phyloP scores from a whole-genome alignment of 169 alveolate genomes.

The Cryptosporidium ubiquitum region DNA sequence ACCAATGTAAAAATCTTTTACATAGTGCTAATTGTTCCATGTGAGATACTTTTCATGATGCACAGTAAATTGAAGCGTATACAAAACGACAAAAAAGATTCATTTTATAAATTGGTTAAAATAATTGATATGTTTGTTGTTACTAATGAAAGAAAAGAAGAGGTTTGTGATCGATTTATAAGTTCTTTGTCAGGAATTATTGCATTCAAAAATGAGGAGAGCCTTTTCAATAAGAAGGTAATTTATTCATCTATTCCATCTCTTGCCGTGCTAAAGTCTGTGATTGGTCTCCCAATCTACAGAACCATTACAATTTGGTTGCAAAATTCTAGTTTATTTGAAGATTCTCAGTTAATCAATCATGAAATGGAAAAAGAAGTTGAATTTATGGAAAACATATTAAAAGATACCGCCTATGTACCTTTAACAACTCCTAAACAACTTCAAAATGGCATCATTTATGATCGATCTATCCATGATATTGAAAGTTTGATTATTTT shows the following conservation, averaged over 20 bases:
- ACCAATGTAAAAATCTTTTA: conserved; percentile 33
- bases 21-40: conserved; percentile 30
- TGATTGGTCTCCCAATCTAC: conserved; percentile 54
- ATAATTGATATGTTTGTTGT: conserved; percentile 64
- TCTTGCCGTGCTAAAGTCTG: conserved; percentile 18
- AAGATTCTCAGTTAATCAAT: not conserved
- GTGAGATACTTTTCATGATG: conserved; percentile 41
- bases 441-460: conserved; percentile 16
- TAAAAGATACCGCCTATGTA: conserved; percentile 30
- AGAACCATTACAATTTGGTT: conserved; percentile 67
- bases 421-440: conserved; percentile 7
- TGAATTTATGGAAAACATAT: not conserved
- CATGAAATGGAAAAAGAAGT: conserved; percentile 23
- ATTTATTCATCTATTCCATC: conserved; percentile 55
- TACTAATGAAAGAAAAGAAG: conserved; percentile 44
- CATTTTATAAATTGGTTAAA: conserved; percentile 1
- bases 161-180: conserved; percentile 30
- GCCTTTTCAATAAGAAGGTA: conserved; percentile 23
- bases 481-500: conserved; percentile 42
- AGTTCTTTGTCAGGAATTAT: conserved; percentile 53
- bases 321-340: conserved; percentile 10
- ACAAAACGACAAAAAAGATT: not conserved
- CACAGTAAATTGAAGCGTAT: conserved; percentile 2
- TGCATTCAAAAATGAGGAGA: conserved; percentile 22
- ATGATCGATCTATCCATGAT: conserved; percentile 57